Evolutionary conservation across 495 filamentous ascomycete species (phyloP), one percentile per base, ranked within the genome.

Genomic region (Parathielavia appendiculata): DNA sequence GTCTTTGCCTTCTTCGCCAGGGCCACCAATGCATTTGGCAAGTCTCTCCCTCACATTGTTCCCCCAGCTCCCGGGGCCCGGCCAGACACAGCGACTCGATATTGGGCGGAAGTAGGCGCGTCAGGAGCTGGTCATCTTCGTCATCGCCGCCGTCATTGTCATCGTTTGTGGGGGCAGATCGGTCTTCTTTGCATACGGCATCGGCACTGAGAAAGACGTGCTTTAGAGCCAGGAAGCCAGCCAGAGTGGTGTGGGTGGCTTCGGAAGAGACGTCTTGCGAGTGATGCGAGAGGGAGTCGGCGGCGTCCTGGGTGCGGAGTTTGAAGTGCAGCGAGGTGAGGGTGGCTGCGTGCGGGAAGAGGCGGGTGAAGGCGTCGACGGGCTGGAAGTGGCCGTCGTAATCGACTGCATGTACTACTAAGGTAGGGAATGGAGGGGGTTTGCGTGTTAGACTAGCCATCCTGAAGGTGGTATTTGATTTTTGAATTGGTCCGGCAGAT

Each of bases 21-120:
- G 17, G 14, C 10, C 16, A 51, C 32, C 5, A 51, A 17, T 16
- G 32, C 48, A n/a, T 8, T 38, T 36, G 34, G n/a, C 16, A 9
- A 51, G 11, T 32, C 32, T 49, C 47, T 26, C 26, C 47, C 3
- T 19, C 2, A 38, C n/a, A 22, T 0, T 17, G n/a, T 4, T 36
- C 9, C 17, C 20, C 13, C 14, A 38, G 14, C 5, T 1, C 6
- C 48, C n/a, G 26, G 26, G 2, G 3, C 48, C 4, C 26, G 26
- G 48, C 48, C 48, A 51, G 48, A 22, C 14, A 20, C 32, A 51
- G 48, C 30, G 48, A 51, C 32, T 36, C 32, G 32, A 51, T 38
- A 10, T 20, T 51, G 2, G 48, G 30, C 30, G 48, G 48, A 32
- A 51, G 32, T 8, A 51, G 34, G n/a, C 16, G 3, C 7, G 48